Evolutionary conservation across 306 rosid genomes (phyloP).

Genomic region (Canavalia gladiata): DNA sequence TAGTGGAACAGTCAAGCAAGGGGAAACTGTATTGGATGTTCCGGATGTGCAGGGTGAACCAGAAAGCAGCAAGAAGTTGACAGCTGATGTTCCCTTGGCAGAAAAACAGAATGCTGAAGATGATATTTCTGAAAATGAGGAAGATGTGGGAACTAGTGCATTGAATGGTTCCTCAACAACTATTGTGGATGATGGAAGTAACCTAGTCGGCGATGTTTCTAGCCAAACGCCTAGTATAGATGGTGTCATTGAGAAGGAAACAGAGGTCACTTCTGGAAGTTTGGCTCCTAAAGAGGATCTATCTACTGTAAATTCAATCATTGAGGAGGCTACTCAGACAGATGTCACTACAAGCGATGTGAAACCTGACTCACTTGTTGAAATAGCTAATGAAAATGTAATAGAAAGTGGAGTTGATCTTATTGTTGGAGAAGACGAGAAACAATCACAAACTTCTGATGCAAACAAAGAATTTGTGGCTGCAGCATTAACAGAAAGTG

Average conservation of each 20-base stretch:
- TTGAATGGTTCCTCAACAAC: conserved; percentile 52
- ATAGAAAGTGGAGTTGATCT: conserved; percentile 54
- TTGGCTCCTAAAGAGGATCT: conserved; percentile 54
- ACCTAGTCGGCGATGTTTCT: conserved; percentile 45
- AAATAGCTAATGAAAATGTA: conserved; percentile 54
- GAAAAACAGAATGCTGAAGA: conserved; percentile 51
- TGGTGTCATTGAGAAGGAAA: conserved; percentile 53
- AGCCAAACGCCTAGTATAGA: conserved; percentile 45
- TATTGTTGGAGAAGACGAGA: conserved; percentile 53
- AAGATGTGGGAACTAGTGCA: conserved; percentile 51
- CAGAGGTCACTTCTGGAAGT: conserved; percentile 53
- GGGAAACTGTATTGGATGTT: conserved; percentile 50
- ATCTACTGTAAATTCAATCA: conserved; percentile 42
- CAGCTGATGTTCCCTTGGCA: conserved; percentile 48
- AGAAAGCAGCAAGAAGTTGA: conserved; percentile 45
- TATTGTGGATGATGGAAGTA: conserved; percentile 47
- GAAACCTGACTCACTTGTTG: conserved; percentile 51
- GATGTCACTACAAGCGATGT: conserved; percentile 55
- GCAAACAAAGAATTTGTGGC: conserved; percentile 54
- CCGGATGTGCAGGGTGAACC: conserved; percentile 55
- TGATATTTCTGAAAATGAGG: conserved; percentile 49
- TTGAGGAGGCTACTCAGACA: conserved; percentile 53
- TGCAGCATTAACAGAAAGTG: conserved; percentile 50
- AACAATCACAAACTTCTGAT: conserved; percentile 49
- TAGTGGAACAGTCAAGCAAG: conserved; percentile 54